Evolutionary conservation across 352 stramenopile genomes (phyloP).

Genomic region (Phytophthora sp.): DNA sequence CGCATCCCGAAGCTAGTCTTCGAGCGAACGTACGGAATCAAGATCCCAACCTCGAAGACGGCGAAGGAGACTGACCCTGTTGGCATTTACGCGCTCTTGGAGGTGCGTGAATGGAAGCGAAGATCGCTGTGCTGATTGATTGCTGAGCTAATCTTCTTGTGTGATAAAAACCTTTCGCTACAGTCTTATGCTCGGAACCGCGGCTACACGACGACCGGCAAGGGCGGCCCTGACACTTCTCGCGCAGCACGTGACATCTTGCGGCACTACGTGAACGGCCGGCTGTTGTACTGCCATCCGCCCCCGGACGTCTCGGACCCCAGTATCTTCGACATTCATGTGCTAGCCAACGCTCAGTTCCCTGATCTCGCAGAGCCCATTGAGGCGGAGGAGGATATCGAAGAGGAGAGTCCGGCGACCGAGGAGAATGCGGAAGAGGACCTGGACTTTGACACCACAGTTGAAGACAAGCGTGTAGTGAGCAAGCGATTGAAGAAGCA

Average conservation of each 20-base stretch:
- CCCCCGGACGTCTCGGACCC: conserved; percentile 78
- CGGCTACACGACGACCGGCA: conserved; percentile 94
- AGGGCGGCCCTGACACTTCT: conserved; percentile 95
- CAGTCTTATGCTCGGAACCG: conserved; percentile 85
- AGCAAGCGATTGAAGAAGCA: conserved; percentile 93
- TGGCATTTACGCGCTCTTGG: conserved; percentile 79
- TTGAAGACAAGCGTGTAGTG: conserved; percentile 68
- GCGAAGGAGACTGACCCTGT: conserved; percentile 79
- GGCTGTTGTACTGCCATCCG: conserved; percentile 97
- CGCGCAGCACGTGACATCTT: conserved; percentile 95
- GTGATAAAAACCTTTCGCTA: too few species aligned
- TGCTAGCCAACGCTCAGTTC: conserved; percentile 62
- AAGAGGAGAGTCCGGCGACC: neutral
- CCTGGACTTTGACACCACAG: conserved; percentile 74
- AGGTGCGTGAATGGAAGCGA: conserved; percentile 39
- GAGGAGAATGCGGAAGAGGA: conserved; percentile 38
- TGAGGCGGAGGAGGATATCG: conserved; percentile 20
- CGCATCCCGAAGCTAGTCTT: conserved; percentile 96
- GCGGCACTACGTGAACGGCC: conserved; percentile 98
- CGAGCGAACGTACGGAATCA: conserved; percentile 97
- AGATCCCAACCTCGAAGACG: conserved; percentile 76
- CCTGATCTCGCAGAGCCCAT: conserved; percentile 44
- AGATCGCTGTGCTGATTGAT: too few species aligned
- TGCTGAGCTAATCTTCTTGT: too few species aligned
- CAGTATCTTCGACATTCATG: conserved; percentile 80